Conservation (phyloP, 176 grass and related monocot genomes). For the Hyparrhenia diplandra region DNA sequence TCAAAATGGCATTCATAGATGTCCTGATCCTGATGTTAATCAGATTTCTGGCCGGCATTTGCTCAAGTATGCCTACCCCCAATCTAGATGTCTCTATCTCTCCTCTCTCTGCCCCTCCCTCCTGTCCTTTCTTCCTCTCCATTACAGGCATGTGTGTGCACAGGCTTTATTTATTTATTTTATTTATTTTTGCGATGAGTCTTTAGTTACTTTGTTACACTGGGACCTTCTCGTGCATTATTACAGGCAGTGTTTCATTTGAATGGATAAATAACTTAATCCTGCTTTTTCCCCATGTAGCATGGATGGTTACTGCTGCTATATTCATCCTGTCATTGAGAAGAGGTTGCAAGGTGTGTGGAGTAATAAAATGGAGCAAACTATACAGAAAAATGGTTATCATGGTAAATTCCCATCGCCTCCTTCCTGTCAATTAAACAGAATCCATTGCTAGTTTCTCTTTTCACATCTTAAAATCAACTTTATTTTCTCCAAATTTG, state of each 20-base stretch:
- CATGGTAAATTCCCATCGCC: slow-evolving; percentile 50
- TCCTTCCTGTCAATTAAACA: background rate
- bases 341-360: slow-evolving; percentile 48
- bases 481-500: slow-evolving; percentile 9
- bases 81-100: background rate
- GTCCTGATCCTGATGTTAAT: slow-evolving; percentile 3
- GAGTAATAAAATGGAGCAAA: slow-evolving; percentile 34
- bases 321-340: slow-evolving; percentile 62
- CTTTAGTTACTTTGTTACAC: background rate
- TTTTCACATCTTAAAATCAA: slow-evolving; percentile 16
- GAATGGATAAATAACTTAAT: background rate
- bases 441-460: background rate
- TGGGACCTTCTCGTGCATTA: background rate
- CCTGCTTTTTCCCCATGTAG: slow-evolving; percentile 34
- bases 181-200: too few species aligned
- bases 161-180: too few species aligned
- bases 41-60: slow-evolving; percentile 15
- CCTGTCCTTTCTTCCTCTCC: background rate
- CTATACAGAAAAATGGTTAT: slow-evolving; percentile 13
- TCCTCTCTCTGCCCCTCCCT: background rate
- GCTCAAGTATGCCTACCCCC: slow-evolving; percentile 40
- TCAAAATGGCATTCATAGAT: slow-evolving; percentile 41
- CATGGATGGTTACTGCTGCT: slow-evolving; percentile 43
- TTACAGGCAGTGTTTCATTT: background rate
- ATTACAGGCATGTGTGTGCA: background rate